Conservation (phyloP, 495 filamentous ascomycete species). For the Clohesyomyces aquaticus region DNA sequence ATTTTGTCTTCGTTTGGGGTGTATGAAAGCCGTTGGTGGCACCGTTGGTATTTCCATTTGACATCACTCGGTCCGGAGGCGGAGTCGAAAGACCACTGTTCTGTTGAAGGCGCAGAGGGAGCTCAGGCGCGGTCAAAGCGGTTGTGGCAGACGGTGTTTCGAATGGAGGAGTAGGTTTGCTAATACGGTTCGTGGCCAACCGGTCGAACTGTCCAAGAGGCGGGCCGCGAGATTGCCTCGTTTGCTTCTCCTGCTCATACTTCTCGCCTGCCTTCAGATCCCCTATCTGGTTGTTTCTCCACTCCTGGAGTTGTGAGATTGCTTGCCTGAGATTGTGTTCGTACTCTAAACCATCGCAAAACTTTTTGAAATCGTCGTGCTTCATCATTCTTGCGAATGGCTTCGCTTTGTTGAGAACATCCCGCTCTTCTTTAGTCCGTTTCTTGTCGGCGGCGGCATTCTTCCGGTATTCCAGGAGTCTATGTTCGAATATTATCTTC, state of each 20-base stretch:
- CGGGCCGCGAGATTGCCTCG: slow-evolving; percentile 68
- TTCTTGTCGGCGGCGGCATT: slow-evolving; percentile 89
- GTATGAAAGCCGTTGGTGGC: slow-evolving; percentile 22
- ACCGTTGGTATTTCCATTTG: slow-evolving; percentile 40
- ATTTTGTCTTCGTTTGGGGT: slow-evolving; percentile 39
- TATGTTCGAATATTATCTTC: slow-evolving; percentile 94
- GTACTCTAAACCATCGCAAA: slow-evolving; percentile 80
- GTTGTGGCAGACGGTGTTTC: slow-evolving; percentile 74
- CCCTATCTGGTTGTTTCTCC: slow-evolving; percentile 80
- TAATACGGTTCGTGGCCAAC: slow-evolving; percentile 58
- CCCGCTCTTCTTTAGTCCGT: slow-evolving; percentile 90
- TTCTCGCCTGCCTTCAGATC: slow-evolving; percentile 87
- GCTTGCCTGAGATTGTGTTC: slow-evolving; percentile 90
- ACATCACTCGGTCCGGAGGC: slow-evolving; percentile 44
- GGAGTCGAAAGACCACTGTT: slow-evolving; percentile 55
- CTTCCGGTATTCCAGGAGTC: slow-evolving; percentile 87
- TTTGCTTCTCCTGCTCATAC: slow-evolving; percentile 88
- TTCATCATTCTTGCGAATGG: slow-evolving; percentile 98
- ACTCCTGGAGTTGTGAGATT: slow-evolving; percentile 89
- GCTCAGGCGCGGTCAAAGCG: slow-evolving; percentile 74
- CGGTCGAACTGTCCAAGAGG: slow-evolving; percentile 75
- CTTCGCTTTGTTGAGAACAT: slow-evolving; percentile 88
- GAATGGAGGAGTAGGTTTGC: slow-evolving; percentile 60
- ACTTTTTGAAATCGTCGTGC: slow-evolving; percentile 81
- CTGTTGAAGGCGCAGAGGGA: slow-evolving; percentile 49